Conservation (phyloP, 2,329 filamentous ascomycete species). For the Cyclaneusma minus region DNA sequence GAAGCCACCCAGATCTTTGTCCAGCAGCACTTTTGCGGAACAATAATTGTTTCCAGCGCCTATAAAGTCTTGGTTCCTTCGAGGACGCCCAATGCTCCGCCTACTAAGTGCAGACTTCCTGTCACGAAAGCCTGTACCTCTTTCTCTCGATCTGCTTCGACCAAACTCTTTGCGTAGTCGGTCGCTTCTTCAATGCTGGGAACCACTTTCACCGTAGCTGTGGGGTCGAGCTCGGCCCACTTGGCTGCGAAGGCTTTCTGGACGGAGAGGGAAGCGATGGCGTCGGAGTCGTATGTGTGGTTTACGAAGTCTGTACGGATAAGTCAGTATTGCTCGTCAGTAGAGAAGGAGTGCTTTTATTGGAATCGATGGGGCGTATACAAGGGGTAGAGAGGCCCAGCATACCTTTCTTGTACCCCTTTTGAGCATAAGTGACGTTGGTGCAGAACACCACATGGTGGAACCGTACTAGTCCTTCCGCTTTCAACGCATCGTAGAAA, state of each 20-base stretch:
- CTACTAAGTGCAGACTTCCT: conserved; percentile 47
- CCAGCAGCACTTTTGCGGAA: too few species aligned
- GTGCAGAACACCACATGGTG: conserved; percentile 71
- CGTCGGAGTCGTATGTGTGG: conserved; percentile 32
- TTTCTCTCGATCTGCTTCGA: conserved; percentile 9
- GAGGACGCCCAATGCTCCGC: too few species aligned
- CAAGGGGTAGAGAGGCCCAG: too few species aligned
- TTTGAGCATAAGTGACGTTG: conserved; percentile 43
- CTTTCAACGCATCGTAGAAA: conserved; percentile 25
- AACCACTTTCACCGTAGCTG: conserved; percentile 20
- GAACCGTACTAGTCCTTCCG: too few species aligned
- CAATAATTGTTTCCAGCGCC: too few species aligned
- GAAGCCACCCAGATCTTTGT: too few species aligned
- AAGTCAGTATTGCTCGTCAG: conserved; percentile 2
- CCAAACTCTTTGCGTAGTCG: conserved; percentile 25
- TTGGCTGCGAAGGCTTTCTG: conserved; percentile 6
- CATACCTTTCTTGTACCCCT: conserved; percentile 31
- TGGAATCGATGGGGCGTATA: too few species aligned
- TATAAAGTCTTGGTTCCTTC: too few species aligned
- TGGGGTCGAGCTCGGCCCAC: conserved; percentile 7
- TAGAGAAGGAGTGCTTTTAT: not conserved
- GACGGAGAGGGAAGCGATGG: conserved; percentile 2
- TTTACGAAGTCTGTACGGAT: conserved; percentile 36
- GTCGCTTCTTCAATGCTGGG: conserved; percentile 41
- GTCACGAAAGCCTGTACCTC: conserved; percentile 30